Conservation (phyloP, 106 monocot genomes). For the Hemerocallis citrina region DNA sequence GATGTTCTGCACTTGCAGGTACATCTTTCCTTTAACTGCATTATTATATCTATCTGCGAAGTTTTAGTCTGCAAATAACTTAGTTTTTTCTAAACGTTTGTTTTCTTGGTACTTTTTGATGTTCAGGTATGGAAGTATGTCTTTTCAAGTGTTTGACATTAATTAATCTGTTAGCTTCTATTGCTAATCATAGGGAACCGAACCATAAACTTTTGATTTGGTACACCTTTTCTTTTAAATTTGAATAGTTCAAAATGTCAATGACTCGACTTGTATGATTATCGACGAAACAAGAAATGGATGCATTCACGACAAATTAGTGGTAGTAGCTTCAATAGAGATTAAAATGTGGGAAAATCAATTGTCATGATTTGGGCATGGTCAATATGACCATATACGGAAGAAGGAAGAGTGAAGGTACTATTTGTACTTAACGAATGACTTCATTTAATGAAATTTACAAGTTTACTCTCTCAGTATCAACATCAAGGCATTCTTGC, state of each 20-base stretch:
- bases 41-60: neutral
- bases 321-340: too few relatives aligned
- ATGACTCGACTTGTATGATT: too few relatives aligned
- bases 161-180: neutral
- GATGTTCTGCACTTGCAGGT: constrained; percentile 88
- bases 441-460: too few relatives aligned
- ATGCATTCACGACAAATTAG: too few relatives aligned
- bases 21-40: neutral
- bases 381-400: too few relatives aligned
- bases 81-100: neutral
- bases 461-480: too few relatives aligned
- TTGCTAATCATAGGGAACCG: neutral
- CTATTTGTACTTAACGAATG: too few relatives aligned
- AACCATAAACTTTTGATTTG: neutral
- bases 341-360: too few relatives aligned
- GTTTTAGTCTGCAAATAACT: neutral
- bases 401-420: too few relatives aligned
- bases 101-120: neutral
- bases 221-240: neutral
- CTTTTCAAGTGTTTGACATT: neutral
- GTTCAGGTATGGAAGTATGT: neutral
- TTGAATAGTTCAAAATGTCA: neutral
- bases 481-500: too few relatives aligned
- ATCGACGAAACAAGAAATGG: too few relatives aligned
- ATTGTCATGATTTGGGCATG: too few relatives aligned